Evolutionary conservation across 2,329 filamentous ascomycete species (phyloP).

Genomic region (Sporothrix phasma): DNA sequence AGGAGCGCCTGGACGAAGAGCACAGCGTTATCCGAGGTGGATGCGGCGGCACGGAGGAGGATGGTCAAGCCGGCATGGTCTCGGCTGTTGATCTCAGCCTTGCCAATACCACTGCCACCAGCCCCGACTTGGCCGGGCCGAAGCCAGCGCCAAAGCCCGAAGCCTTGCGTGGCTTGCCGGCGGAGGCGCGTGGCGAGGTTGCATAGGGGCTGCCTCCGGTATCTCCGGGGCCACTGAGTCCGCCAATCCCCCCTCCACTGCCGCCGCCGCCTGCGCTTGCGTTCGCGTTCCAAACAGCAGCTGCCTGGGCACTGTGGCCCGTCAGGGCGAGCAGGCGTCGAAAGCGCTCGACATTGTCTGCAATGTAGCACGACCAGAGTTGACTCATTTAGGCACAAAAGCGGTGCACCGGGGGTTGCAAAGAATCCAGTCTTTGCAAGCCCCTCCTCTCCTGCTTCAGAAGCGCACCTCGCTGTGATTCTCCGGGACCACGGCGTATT

Average conservation of each 20-base stretch:
- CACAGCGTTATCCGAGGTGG: constrained; percentile 55
- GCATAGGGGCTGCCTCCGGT: constrained; percentile 10
- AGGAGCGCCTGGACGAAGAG: constrained; percentile 71
- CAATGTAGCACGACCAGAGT: constrained; percentile 93
- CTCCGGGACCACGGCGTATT: constrained; percentile 82
- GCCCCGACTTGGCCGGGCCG: constrained; percentile 36
- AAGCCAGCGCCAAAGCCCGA: constrained; percentile 39
- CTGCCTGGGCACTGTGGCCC: constrained; percentile 45
- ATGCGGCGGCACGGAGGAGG: constrained; percentile 74
- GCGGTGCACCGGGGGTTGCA: not conserved
- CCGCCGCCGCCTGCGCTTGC: constrained; percentile 26
- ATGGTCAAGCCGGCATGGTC: constrained; percentile 75
- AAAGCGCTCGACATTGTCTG: constrained; percentile 96
- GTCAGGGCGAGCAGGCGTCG: constrained; percentile 73
- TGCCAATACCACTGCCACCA: constrained; percentile 32
- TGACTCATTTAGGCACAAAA: constrained; percentile 57
- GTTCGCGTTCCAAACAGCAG: constrained; percentile 42
- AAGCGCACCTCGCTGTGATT: constrained; percentile 78
- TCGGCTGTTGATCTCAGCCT: constrained; percentile 72
- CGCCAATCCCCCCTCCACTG: constrained; percentile 23
- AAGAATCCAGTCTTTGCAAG: constrained; percentile 11
- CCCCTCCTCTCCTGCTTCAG: constrained; percentile 37
- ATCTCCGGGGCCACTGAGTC: constrained; percentile 16
- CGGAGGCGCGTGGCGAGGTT: constrained; percentile 5
- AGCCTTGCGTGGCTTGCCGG: constrained; percentile 41